phyloP scores from a whole-genome alignment of 2,329 filamentous ascomycete species.

The Aspergillus japonicus region DNA sequence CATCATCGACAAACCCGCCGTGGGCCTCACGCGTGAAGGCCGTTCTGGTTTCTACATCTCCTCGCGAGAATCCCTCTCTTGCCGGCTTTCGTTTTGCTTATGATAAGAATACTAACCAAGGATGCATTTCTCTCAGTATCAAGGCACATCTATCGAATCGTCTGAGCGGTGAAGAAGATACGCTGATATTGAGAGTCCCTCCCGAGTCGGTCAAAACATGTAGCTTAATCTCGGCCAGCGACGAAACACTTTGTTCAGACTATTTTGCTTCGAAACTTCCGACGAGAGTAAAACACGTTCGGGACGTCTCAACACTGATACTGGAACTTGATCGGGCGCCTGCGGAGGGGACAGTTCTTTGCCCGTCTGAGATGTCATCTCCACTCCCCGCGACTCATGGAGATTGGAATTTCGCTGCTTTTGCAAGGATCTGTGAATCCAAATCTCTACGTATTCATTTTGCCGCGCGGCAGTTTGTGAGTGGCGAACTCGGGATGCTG shows the following conservation, averaged over 20 bases:
- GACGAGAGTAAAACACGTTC: constrained; percentile 13
- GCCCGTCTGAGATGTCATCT: constrained; percentile 14
- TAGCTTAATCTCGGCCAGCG: constrained; percentile 15
- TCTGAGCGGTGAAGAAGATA: constrained; percentile 10
- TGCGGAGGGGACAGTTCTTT: constrained; percentile 16
- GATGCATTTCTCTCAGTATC: constrained; percentile 20
- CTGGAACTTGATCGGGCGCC: constrained; percentile 9
- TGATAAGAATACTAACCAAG: constrained; percentile 15
- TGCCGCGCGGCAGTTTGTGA: constrained; percentile 16
- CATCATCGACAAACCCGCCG: constrained; percentile 10
- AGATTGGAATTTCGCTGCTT: constrained; percentile 14
- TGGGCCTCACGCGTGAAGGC: constrained; percentile 15
- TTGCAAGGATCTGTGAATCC: constrained; percentile 20
- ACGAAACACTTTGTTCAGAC: constrained; percentile 15
- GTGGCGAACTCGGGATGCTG: constrained; percentile 15
- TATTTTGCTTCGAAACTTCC: constrained; percentile 14
- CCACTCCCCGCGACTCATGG: constrained; percentile 11
- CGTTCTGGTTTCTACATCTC: constrained; percentile 18
- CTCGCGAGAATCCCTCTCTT: constrained; percentile 13
- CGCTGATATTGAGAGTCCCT: constrained; percentile 17
- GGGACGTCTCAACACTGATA: constrained; percentile 16
- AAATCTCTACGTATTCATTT: constrained; percentile 19
- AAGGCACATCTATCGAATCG: constrained; percentile 16
- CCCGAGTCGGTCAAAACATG: constrained; percentile 17
- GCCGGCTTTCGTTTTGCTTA: constrained; percentile 18